Base-by-base conservation (phyloP, 2,329 filamentous ascomycete genomes). In the Aureobasidium uvarum region DNA sequence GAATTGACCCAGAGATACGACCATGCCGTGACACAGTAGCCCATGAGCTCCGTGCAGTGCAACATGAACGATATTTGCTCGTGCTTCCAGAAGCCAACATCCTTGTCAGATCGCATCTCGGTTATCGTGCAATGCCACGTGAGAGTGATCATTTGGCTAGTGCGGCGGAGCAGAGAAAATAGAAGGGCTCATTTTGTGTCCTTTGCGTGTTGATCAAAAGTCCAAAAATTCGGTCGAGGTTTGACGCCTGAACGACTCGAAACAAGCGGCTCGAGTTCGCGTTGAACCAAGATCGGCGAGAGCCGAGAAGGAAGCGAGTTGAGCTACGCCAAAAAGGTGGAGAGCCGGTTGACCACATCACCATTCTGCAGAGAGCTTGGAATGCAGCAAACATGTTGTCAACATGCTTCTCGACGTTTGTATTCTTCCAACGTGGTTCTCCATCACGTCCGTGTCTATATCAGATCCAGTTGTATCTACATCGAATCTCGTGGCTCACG, bases 281-380 rank as follows among this genome's bases (percentile, higher is more conserved):
- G 39, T 38, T 18, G 38, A 14, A 58, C 11, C 55, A 43, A 58
- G 31, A n/a, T 28, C 56, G 56, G 56, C 41, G 23, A 11, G 41
- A 60, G 31, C 56, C 56, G 56, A 60, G 16, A 41, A 48, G 11
- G 6, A 41, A 48, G 56, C 41, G 56, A 60, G 25, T n/a, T 51
- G 31, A 51, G 58, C 20, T 51, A 41, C 56, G 31, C 45, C 10
- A 39, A 39, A 39, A 62, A 31, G 58, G 58, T 51, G 58, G 58
- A 62, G 45, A 51, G 58, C 58, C 58, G 58, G 45, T 50, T 50
- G 45, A 39, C 41, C 45, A 25, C 58, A 62, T 60, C 55, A 46
- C 39, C 18, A 58, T 55, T 18, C 38, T 58, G 55, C 55, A 58
- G 55, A 25, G 28, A 5, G 55, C 23, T 43, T 7, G 38, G 38